Base-by-base conservation (phyloP, 345 rosid genomes). In the Sisymbrium altissimum region DNA sequence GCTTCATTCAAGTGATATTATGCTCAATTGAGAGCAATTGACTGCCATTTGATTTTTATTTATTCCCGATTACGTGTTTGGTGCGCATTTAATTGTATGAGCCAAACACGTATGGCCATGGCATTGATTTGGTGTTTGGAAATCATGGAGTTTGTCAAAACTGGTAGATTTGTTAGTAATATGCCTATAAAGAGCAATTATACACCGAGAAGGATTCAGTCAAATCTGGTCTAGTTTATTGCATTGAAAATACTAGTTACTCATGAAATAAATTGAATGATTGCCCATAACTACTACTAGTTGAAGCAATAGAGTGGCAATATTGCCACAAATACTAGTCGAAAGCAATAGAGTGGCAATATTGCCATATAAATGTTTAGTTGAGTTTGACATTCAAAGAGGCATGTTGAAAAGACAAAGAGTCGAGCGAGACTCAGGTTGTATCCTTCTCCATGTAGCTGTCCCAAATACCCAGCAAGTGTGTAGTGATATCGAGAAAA, bases 371-470 rank as follows among this genome's bases (percentile, higher is more conserved):
- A 15, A n/a, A n/a, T 44, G 54, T 41, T 35, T 43, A 40, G 52
- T 30, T 55, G 50, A 69, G 50, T 15, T 29, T 53, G 17, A 54
- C 36, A 46, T 17, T 18, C 46, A 9, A 52, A 49, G 23, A 66
- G 52, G 18, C 53, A 27, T 54, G 14, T 40, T 56, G 53, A 39
- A 55, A 69, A 32, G 56, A 41, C 30, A 30, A 4, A 48, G 30
- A 44, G 45, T 43, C 21, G 25, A 35, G 63, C 35, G 15, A 27
- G 29, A 27, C 29, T 45, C 17, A 65, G 50, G 18, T 9, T 27
- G 73, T 44, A 50, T 21, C 13, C 55, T 21, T 71, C 52, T 61
- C 18, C 60, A 66, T 74, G 54, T 68, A 67, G 73, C 66, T 73
- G 71, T 64, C 77, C 19, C 9, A 62, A 52, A 50, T 41, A 30